phyloP scores from a whole-genome alignment of 306 rosid genomes.

The Corylus heterophylla region DNA sequence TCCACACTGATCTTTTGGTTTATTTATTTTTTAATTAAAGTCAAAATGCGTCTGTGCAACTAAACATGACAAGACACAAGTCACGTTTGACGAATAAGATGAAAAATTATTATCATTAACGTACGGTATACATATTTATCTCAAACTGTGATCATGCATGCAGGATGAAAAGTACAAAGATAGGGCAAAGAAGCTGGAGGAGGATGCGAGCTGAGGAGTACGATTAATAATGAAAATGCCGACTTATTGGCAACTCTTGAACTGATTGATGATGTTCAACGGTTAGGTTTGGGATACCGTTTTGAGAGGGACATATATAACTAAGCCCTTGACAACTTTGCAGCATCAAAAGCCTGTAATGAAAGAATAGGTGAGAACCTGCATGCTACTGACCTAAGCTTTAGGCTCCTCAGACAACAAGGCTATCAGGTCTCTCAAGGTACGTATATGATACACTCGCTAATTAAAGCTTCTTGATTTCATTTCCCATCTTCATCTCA shows the following conservation, averaged over 20 bases:
- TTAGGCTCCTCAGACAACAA: slow-evolving; percentile 52
- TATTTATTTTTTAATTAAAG: too few species aligned
- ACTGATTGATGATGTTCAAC: slow-evolving; percentile 33
- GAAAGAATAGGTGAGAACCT: neutral
- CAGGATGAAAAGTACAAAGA: slow-evolving; percentile 20
- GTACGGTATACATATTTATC: neutral
- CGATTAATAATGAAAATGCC: slow-evolving; percentile 28
- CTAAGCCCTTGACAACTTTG: slow-evolving; percentile 22
- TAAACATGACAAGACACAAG: too few species aligned
- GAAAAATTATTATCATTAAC: too few species aligned
- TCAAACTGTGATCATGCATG: neutral
- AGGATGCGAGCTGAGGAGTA: slow-evolving; percentile 38
- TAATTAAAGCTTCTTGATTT: neutral
- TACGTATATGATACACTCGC: too few species aligned
- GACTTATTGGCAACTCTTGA: slow-evolving; percentile 23
- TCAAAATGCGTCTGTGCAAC: too few species aligned
- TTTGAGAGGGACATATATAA: slow-evolving; percentile 38
- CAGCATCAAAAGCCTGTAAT: neutral
- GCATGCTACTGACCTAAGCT: slow-evolving; percentile 39
- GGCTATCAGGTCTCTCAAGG: slow-evolving; percentile 42
- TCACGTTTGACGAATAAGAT: too few species aligned
- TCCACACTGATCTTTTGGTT: too few species aligned
- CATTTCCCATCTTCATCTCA: neutral
- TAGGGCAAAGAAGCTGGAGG: slow-evolving; percentile 15
- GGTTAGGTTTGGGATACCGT: slow-evolving; percentile 34